A percentile compares a stretch with the other conserved stretches of the same genome.
These are phyloP conservation scores for Arthroderma uncinatum DNA, from an alignment of 2,329 filamentous ascomycete genomes.

Conservation along the genomic window DNA sequence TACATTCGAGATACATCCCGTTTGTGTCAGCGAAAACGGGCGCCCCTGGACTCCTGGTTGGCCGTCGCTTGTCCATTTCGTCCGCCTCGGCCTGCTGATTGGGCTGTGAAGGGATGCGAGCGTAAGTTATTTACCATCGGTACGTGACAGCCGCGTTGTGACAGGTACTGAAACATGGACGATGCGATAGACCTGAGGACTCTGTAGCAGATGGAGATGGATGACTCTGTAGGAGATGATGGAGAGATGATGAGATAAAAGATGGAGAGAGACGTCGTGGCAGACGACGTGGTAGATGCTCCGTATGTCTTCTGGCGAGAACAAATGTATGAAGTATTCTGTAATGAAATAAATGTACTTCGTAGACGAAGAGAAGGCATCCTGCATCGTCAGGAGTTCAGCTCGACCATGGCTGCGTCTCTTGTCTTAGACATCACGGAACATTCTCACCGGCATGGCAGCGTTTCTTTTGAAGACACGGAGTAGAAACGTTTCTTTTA, in stretches of 20 bases:
- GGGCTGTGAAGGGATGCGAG: not conserved
- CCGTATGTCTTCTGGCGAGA: too few species aligned
- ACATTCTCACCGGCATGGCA: not conserved
- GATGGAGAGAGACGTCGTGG: too few species aligned
- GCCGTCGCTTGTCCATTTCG: not conserved
- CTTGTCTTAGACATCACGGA: not conserved
- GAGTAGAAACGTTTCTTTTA: too few species aligned
- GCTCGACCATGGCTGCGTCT: not conserved
- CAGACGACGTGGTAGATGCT: too few species aligned
- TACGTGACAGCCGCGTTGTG: slow-evolving; percentile 3
- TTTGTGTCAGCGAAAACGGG: not conserved
- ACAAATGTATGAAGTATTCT: too few species aligned
- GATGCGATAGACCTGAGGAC: not conserved
- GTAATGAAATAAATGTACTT: too few species aligned
- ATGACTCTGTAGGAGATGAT: not conserved
- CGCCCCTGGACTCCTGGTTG: not conserved
- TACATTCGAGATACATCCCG: not conserved
- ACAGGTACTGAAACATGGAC: not conserved
- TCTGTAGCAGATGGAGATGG: slow-evolving; percentile 10
- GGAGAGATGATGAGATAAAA: too few species aligned
- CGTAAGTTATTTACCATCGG: not conserved
- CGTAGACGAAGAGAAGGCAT: not conserved
- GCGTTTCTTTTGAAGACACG: too few species aligned
- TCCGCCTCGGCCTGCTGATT: not conserved
- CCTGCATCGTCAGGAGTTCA: not conserved